phyloP scores from a whole-genome alignment of 805 yeast species.

The Kodamaea kakaduensis region DNA sequence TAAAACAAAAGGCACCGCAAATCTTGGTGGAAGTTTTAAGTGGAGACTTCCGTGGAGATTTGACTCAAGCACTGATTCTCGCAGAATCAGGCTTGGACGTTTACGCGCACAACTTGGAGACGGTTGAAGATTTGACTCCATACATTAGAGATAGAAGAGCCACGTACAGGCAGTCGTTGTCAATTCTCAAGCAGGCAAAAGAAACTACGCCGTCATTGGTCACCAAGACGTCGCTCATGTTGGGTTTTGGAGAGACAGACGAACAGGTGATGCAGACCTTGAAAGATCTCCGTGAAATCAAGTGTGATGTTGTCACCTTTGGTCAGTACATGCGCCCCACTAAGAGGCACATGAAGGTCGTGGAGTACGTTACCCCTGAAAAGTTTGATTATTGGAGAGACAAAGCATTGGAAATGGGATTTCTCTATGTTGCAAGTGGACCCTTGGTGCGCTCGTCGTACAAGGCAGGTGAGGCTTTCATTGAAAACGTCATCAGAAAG shows the following conservation, averaged over 20 bases:
- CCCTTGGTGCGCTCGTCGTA: conserved; percentile 95
- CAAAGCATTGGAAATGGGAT: conserved; percentile 82
- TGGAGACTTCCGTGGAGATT: conserved; percentile 93
- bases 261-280: conserved; percentile 78
- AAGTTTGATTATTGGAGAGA: conserved; percentile 93
- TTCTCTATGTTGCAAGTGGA: conserved; percentile 94
- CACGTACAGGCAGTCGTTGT: conserved; percentile 81
- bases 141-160: conserved; percentile 96
- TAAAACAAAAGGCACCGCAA: conserved; percentile 85
- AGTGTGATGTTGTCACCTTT: conserved; percentile 93
- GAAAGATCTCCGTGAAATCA: conserved; percentile 65
- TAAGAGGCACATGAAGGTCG: conserved; percentile 97
- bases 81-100: conserved; percentile 91
- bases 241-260: conserved; percentile 95
- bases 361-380: conserved; percentile 89
- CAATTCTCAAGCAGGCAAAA: conserved; percentile 80
- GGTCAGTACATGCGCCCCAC: conserved; percentile 99
- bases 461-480: conserved; percentile 97
- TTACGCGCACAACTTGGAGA: conserved; percentile 94
- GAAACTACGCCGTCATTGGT: conserved; percentile 65
- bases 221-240: conserved; percentile 93
- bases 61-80: conserved; percentile 71
- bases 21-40: conserved; percentile 88
- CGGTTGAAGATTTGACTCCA: conserved; percentile 93
- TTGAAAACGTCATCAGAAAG: conserved; percentile 85